A percentile compares a stretch with the other conserved stretches of the same genome.
Evolutionary conservation across 2,329 filamentous ascomycete genomes (phyloP).

Genomic region (Didymella pinodella): DNA sequence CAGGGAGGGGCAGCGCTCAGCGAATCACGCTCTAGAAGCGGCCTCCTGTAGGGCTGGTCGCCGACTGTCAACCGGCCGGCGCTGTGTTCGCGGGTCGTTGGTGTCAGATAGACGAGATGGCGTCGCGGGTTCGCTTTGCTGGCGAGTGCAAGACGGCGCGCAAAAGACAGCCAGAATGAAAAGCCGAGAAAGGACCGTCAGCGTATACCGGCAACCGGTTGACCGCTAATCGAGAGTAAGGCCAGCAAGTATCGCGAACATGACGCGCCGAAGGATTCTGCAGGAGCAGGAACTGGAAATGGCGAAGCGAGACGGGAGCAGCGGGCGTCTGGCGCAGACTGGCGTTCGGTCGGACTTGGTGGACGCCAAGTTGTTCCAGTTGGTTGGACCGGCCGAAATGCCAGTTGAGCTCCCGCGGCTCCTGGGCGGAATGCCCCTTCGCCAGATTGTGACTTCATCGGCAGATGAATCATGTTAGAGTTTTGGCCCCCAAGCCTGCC

Average conservation of each 20-base stretch:
- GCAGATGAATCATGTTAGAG: conserved; percentile 14
- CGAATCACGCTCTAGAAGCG: conserved; percentile 1
- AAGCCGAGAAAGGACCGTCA: conserved; percentile 15
- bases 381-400: conserved; percentile 15
- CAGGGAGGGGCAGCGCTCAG: conserved; percentile 5
- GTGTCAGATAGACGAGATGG: conserved; percentile 18
- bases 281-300: conserved; percentile 15
- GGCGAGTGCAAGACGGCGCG: neutral
- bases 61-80: conserved; percentile 26
- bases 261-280: conserved; percentile 21
- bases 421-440: conserved; percentile 2
- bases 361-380: conserved; percentile 3
- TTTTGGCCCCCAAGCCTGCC: conserved; percentile 2
- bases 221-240: conserved; percentile 6
- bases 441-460: conserved; percentile 1
- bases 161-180: conserved; percentile 6
- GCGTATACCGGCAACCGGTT: conserved; percentile 4
- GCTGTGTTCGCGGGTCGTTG: conserved; percentile 15
- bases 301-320: conserved; percentile 18
- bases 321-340: conserved; percentile 13
- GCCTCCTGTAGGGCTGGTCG: conserved; percentile 17
- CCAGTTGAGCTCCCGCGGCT: conserved; percentile 3
- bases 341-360: conserved; percentile 16
- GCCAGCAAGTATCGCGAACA: conserved; percentile 17
- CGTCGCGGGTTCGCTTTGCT: conserved; percentile 5